Evolutionary conservation across 345 rosid genomes (phyloP), one percentile per base, ranked within the genome.

Genomic region (Citrus trifoliata): DNA sequence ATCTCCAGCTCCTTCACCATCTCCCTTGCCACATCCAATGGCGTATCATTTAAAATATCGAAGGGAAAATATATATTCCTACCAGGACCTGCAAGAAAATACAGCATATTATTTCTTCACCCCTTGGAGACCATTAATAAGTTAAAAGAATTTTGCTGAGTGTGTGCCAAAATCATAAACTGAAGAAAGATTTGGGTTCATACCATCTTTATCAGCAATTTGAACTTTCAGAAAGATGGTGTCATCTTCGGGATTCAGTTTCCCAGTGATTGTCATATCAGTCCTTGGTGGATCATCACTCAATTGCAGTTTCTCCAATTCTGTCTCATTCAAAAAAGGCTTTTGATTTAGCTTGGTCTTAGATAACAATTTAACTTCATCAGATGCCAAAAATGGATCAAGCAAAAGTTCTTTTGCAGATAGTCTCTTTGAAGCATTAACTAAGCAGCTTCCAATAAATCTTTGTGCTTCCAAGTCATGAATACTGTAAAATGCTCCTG

Each of bases 1-100:
- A 93, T 86, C 61, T 91, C 92, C 32, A 93, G 88, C 81, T 93
- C 97, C 84, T 84, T 90, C 55, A 93, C 97, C 97, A 93, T 93
- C 85, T 93, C 95, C 78, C 25, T 80, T 63, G 97, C 93, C 81
- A 93, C 97, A 74, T 91, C 91, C 68, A 87, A 67, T 65, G 97
- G 81, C 51, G 93, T 91, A 72, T 93, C 95, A 76, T 86, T 81
- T 86, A 83, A 32, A 73, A 87, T 86, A 78, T 90, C 95, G 61
- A 91, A 93, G 33, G 90, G 93, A 69, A 93, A 93, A 70, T 80
- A 88, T 35, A 93, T 84, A 42, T 88, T 88, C 76, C 87, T 83
- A 7, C 70, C 59, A 67, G 78, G 51, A 79, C 90, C 97, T 91
- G 88, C 71, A 83, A 80, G 33, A 67, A 38, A 78, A 68, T 63